Evolutionary conservation across 1,284 basidiomycete genomes (phyloP).

Genomic region (Hortiboletus rubellus): DNA sequence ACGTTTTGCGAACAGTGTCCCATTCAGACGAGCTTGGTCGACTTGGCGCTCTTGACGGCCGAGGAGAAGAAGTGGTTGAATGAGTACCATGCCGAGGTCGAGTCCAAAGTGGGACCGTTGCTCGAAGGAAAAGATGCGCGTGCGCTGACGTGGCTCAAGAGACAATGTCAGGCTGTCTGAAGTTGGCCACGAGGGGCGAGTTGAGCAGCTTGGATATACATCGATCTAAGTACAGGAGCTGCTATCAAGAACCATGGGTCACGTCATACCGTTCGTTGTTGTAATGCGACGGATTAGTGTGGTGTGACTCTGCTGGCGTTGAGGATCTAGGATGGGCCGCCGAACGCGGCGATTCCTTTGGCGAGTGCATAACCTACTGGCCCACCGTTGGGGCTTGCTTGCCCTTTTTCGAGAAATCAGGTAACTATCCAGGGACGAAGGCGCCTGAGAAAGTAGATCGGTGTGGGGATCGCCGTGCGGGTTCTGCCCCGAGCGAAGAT

Average conservation of each 20-base stretch:
- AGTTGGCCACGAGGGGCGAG: neutral
- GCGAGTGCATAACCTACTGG: too few relatives aligned
- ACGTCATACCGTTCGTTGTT: too few relatives aligned
- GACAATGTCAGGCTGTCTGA: conserved; percentile 47
- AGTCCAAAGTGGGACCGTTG: conserved; percentile 75
- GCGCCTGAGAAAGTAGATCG: too few relatives aligned
- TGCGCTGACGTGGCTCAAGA: conserved; percentile 79
- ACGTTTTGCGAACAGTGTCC: conserved; percentile 58
- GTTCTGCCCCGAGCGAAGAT: too few relatives aligned
- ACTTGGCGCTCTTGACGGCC: conserved; percentile 59
- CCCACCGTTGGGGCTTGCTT: too few relatives aligned
- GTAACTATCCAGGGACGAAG: too few relatives aligned
- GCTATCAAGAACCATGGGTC: neutral
- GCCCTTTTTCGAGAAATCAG: too few relatives aligned
- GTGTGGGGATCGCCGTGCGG: too few relatives aligned
- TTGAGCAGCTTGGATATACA: neutral
- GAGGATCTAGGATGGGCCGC: too few relatives aligned
- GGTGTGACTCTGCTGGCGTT: too few relatives aligned
- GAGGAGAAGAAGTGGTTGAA: conserved; percentile 85
- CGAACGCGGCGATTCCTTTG: too few relatives aligned
- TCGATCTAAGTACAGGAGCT: neutral
- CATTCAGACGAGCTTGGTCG: conserved; percentile 85
- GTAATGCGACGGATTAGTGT: neutral
- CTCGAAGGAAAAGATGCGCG: conserved; percentile 64
- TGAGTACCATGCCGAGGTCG: conserved; percentile 79